Evolutionary conservation across 192 early-diverging fungal genomes (phyloP).

Genomic region (Thoreauomyces humboldtii): DNA sequence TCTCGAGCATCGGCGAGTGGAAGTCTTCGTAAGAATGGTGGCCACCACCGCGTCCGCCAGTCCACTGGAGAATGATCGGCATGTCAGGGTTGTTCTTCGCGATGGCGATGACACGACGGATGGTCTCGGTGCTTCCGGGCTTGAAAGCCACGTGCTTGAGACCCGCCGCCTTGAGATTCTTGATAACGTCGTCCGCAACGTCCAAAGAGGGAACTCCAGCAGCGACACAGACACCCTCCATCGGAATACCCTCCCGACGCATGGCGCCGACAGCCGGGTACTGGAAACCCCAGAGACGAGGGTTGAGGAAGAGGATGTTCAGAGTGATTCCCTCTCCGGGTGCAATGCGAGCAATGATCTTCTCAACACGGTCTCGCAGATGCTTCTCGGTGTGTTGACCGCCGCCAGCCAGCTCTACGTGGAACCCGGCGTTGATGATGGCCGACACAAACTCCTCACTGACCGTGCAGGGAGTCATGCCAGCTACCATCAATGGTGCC

Average conservation of each 20-base stretch:
- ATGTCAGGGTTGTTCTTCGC: slow-evolving; percentile 77
- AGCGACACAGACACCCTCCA: slow-evolving; percentile 87
- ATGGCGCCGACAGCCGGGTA: slow-evolving; percentile 77
- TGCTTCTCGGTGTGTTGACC: slow-evolving; percentile 77
- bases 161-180: slow-evolving; percentile 67
- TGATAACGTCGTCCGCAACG: slow-evolving; percentile 78
- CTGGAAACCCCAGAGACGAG: slow-evolving; percentile 89
- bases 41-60: slow-evolving; percentile 92
- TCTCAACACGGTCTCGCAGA: slow-evolving; percentile 66
- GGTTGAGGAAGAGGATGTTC: slow-evolving; percentile 90
- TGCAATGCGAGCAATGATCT: slow-evolving; percentile 67
- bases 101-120: slow-evolving; percentile 80
- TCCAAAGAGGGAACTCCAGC: slow-evolving; percentile 89
- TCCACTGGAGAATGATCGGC: slow-evolving; percentile 93
- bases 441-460: slow-evolving; percentile 77
- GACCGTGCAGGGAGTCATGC: slow-evolving; percentile 90
- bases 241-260: slow-evolving; percentile 78
- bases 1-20: slow-evolving; percentile 84
- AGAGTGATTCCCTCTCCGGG: slow-evolving; percentile 87
- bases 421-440: slow-evolving; percentile 85
- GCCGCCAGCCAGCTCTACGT: slow-evolving; percentile 87
- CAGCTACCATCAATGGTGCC: slow-evolving; percentile 92
- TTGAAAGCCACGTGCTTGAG: slow-evolving; percentile 85
- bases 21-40: slow-evolving; percentile 97
- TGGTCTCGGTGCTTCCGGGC: slow-evolving; percentile 74